Evolutionary conservation across 768 basidiomycete species (phyloP), one percentile per base, ranked within the genome.

Genomic region (Termitomyces sp.): DNA sequence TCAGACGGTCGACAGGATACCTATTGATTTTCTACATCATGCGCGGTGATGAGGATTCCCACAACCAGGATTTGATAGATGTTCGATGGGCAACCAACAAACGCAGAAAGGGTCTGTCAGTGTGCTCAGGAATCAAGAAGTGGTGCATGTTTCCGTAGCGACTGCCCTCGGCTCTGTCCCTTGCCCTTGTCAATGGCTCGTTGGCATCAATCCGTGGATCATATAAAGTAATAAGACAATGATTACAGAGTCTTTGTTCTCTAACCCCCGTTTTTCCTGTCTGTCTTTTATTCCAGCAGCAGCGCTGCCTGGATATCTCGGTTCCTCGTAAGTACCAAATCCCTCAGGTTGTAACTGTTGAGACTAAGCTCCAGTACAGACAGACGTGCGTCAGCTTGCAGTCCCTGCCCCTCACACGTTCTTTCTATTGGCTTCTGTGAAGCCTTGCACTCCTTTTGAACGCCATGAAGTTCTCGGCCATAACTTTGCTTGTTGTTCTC

Each of bases 401-500:
- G 62, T 58, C 64, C 42, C 62, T 64, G 59, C 61, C 53, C 59
- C 59, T 53, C 65, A 64, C 69, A 65, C 60, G 56, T 68, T 69
- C 71, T 61, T 72, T 74, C 67, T 64, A 67, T 68, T 64, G 65
- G 71, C 77, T 80, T 81, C 76, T 62, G 77, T 58, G 74, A 81
- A 77, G 76, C 73, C 65, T 57, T 45, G 49, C 58, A 60, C 58
- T 62, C 59, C 51, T 59, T 68, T 62, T 63, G 53, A 64, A 64
- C 65, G 52, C 58, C 62, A 84, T 84, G 82, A 82, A 77, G 73
- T 75, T 78, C 69, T 70, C 75, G 41, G 66, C 66, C 53, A 66
- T 74, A 55, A 69, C 74, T 15, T 55, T 74, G 43, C 63, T 77
- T 56, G 59, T 76, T 59, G 59, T 76, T 56, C 60, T 77, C 55